A percentile compares a stretch with the other conserved stretches of the same genome.
These are phyloP conservation scores for Monosporascus sp. DNA, from an alignment of 2,329 filamentous ascomycete genomes.

Conservation along the genomic window DNA sequence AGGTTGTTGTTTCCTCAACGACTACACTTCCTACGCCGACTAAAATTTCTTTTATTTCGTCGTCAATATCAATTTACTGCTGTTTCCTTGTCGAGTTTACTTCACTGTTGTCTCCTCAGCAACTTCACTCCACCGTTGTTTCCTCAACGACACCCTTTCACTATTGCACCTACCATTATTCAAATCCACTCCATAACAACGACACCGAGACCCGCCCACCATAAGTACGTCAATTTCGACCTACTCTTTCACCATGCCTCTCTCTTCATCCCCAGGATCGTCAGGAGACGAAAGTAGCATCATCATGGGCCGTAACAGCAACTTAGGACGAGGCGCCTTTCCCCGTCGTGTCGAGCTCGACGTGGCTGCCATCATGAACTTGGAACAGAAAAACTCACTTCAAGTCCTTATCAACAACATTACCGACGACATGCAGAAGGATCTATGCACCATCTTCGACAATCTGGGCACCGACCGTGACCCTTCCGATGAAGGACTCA, in stretches of 20 bases:
- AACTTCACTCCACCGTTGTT: too few relatives aligned
- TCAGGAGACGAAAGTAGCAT: slow-evolving; percentile 7
- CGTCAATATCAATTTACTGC: too few relatives aligned
- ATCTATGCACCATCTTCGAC: slow-evolving; percentile 49
- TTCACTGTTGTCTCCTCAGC: too few relatives aligned
- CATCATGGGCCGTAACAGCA: slow-evolving; percentile 11
- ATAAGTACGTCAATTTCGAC: background rate
- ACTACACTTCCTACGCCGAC: too few relatives aligned
- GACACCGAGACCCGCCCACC: background rate
- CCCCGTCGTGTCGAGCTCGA: slow-evolving; percentile 41
- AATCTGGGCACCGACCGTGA: slow-evolving; percentile 30
- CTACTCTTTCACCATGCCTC: background rate
- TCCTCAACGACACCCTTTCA: too few relatives aligned
- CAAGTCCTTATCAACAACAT: slow-evolving; percentile 45
- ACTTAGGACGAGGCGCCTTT: slow-evolving; percentile 14
- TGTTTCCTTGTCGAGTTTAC: too few relatives aligned
- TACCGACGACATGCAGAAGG: slow-evolving; percentile 49
- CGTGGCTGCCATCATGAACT: slow-evolving; percentile 42
- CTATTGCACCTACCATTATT: background rate
- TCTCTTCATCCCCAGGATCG: background rate
- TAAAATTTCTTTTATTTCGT: too few relatives aligned
- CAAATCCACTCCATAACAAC: too few relatives aligned
- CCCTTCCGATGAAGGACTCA: slow-evolving; percentile 18
- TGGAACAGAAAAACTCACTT: slow-evolving; percentile 46
- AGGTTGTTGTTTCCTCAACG: too few relatives aligned